phyloP scores from a whole-genome alignment of 257 asterid genomes.

The Plantago ovata region DNA sequence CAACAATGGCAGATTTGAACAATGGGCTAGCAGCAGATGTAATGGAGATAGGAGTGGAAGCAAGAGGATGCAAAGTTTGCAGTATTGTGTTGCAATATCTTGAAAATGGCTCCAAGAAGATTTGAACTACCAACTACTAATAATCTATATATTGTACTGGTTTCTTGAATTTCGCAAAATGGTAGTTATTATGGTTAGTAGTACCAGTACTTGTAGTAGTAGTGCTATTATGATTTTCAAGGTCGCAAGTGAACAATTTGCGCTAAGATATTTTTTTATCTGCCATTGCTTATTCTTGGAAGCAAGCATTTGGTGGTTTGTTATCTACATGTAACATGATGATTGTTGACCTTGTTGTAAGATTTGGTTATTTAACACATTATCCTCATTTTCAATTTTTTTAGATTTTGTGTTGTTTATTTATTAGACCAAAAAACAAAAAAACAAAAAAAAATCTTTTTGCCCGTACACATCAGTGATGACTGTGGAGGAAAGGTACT shows the following conservation, averaged over 20 bases:
- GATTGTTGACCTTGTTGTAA: slow-evolving; percentile 13
- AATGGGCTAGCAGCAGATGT: slow-evolving; percentile 54
- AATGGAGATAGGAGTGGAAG: slow-evolving; percentile 42
- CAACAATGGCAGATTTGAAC: slow-evolving; percentile 16
- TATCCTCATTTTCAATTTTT: too few species aligned
- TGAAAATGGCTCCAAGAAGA: slow-evolving; percentile 15
- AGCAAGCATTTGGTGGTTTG: slow-evolving; percentile 6
- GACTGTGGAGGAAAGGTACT: too few species aligned
- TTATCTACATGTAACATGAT: slow-evolving; percentile 8
- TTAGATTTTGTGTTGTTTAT: too few species aligned
- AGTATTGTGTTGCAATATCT: slow-evolving; percentile 55
- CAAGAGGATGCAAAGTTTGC: slow-evolving; percentile 36
- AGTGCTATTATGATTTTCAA: neutral
- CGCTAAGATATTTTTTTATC: slow-evolving; percentile 2
- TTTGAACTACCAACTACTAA: neutral
- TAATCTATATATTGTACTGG: slow-evolving; percentile 1
- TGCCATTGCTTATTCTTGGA: slow-evolving; percentile 9
- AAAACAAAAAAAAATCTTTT: too few species aligned
- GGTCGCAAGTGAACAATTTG: neutral
- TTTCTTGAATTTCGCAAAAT: slow-evolving; percentile 6
- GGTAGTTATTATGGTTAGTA: slow-evolving; percentile 46
- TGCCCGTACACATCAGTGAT: too few species aligned
- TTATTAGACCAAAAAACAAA: too few species aligned
- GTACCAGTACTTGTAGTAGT: neutral
- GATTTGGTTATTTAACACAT: neutral